A percentile compares a stretch with the other conserved stretches of the same genome.
These are phyloP conservation scores for Podospora fimiseda DNA, from an alignment of 495 filamentous ascomycete species.

Conservation along the genomic window DNA sequence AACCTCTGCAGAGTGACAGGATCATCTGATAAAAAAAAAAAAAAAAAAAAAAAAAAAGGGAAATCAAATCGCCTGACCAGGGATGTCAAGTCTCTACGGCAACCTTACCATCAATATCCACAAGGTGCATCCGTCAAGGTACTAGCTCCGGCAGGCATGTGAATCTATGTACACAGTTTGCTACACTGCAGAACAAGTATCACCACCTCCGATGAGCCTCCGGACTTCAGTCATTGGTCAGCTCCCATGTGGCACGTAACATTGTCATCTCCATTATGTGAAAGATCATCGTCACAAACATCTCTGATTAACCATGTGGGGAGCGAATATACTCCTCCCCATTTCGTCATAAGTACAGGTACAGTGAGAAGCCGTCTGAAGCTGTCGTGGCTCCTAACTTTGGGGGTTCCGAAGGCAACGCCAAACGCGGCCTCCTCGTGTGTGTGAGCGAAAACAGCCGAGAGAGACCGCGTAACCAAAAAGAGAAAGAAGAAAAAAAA, in stretches of 20 bases:
- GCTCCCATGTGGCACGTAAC: too few species aligned
- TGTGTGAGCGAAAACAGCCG: conserved; percentile 19
- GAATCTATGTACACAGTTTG: too few species aligned
- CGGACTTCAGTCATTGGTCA: not conserved
- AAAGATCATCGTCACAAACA: conserved; percentile 20
- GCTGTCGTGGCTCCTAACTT: conserved; percentile 17
- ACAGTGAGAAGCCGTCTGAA: conserved; percentile 13
- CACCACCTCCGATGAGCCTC: not conserved
- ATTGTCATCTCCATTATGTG: too few species aligned
- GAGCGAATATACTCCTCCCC: conserved; percentile 25
- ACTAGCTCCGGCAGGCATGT: too few species aligned
- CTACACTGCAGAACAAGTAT: too few species aligned
- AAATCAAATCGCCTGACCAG: conserved; percentile 1
- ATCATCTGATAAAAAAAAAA: conserved; percentile 3
- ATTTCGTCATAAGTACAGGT: conserved; percentile 38
- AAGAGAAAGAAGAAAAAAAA: conserved; percentile 6
- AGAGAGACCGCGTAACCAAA: conserved; percentile 11
- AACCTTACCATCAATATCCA: too few species aligned
- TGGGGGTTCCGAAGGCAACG: conserved; percentile 12
- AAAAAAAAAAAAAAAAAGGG: too few species aligned
- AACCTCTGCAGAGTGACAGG: not conserved
- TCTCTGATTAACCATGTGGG: conserved; percentile 33
- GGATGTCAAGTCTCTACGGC: too few species aligned
- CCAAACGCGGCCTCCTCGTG: conserved; percentile 15
- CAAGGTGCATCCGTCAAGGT: too few species aligned